Evolutionary conservation across 495 filamentous ascomycete species (phyloP), one percentile per base, ranked within the genome.

Genomic region (Pseudevernia furfuracea): DNA sequence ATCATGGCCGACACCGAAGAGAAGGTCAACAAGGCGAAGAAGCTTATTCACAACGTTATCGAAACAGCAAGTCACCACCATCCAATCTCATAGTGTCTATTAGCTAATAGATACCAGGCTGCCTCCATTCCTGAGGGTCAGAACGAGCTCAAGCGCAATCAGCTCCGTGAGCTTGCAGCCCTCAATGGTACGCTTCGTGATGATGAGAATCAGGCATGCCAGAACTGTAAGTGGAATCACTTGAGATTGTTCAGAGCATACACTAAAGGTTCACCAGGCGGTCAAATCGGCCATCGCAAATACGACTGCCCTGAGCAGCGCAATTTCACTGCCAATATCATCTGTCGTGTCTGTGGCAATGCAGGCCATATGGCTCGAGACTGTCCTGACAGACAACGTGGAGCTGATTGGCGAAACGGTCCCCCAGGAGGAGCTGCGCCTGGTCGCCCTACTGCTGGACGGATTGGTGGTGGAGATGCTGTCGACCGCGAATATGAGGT

Each of bases 1-100:
- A 96, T 98, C 79, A 98, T 97, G 90, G 95, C 94, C 66, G 94
- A 98, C 71, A 97, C 91, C 46, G 94, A 98, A 76, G 90, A 96
- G 66, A 98, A 97, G 79, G 90, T 98, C 68, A 94, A 95, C 80
- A 95, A 96, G 74, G 94, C 94, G 39, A 97, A 97, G 80, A 89
- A 94, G 77, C 78, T 96, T 46, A 96, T 98, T 64, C 92, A 97
- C 77, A 96, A 96, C 55, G 87, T 98, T 68, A 96, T 98, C 73
- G 94, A 97, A 76, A 97, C 94, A 41, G 93, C 94, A 83, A 76
- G 88, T 85, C 66, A 39, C n/a, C 43, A 44, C n/a, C 28, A 58
- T 17, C 15, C 39, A 43, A 46, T 66, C 25, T 48, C 30, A 17
- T 11, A 41, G 15, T 38, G 25, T 52, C 32, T 60, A 19, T 49